Conservation (phyloP, 352 stramenopile species). For the Globisporangium polare region DNA sequence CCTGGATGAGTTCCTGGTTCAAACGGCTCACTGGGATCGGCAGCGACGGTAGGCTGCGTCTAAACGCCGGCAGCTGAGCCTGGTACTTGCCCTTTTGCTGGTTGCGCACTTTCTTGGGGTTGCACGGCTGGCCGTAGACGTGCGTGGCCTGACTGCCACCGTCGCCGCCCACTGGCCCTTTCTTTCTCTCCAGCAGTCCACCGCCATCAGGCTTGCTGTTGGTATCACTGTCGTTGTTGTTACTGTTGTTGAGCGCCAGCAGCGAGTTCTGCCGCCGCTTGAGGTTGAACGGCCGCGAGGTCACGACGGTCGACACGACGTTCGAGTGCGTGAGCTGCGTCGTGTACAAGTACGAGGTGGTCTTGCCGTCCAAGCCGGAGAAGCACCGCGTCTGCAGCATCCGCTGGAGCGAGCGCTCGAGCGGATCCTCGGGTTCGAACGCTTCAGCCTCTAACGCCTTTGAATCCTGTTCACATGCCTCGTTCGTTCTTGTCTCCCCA, state of each 20-base stretch:
- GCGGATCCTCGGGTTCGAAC: background rate
- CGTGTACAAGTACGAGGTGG: conserved; percentile 40
- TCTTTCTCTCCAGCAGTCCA: background rate
- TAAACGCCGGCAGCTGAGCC: conserved; percentile 42
- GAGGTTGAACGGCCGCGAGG: conserved; percentile 25
- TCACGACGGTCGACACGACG: conserved; percentile 63
- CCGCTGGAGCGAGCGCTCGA: conserved; percentile 33
- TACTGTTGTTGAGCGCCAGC: conserved; percentile 3
- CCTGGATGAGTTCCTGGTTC: conserved; percentile 42
- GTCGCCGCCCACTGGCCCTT: background rate
- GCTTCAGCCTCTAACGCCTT: background rate
- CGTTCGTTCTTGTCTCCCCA: background rate
- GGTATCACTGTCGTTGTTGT: conserved; percentile 7
- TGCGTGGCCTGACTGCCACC: conserved; percentile 14
- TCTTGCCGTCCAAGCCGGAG: conserved; percentile 29
- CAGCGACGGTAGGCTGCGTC: conserved; percentile 46
- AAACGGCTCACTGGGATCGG: conserved; percentile 41
- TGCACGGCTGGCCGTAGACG: conserved; percentile 28
- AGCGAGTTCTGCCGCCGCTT: conserved; percentile 10
- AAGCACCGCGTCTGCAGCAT: conserved; percentile 31
- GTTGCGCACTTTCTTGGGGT: conserved; percentile 26
- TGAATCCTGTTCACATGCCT: background rate
- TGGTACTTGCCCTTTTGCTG: conserved; percentile 35
- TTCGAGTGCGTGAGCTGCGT: conserved; percentile 63
- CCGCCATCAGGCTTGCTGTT: background rate